Conservation (phyloP, 768 basidiomycete genomes). For the Hygrophorus russula region DNA sequence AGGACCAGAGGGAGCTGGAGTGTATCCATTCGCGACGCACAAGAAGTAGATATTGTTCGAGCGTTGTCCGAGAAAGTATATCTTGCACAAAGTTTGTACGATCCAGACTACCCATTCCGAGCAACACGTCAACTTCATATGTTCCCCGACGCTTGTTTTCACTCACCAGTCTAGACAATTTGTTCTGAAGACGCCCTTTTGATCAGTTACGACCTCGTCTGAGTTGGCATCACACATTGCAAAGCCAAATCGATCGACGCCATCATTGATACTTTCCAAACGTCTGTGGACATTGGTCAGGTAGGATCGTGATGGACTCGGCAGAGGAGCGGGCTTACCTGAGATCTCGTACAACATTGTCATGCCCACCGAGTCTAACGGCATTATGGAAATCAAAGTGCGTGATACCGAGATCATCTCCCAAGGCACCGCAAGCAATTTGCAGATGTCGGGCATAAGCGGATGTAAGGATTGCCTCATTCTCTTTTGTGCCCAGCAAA, state of each 20-base stretch:
- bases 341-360: constrained; percentile 69
- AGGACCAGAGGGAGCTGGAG: constrained; percentile 61
- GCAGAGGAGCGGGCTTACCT: constrained; percentile 25
- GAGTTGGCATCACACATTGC: constrained; percentile 62
- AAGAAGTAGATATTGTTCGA: constrained; percentile 76
- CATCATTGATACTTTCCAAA: constrained; percentile 43
- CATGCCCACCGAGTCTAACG: constrained; percentile 76
- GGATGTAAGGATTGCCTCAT: constrained; percentile 73
- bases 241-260: constrained; percentile 77
- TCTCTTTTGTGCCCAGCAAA: constrained; percentile 84
- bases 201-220: constrained; percentile 71
- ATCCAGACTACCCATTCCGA: constrained; percentile 55
- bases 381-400: constrained; percentile 92
- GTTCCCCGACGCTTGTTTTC: constrained; percentile 1
- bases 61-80: constrained; percentile 70
- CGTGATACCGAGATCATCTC: constrained; percentile 66
- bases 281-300: constrained; percentile 28
- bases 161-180: constrained; percentile 91
- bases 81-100: constrained; percentile 98
- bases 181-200: constrained; percentile 86
- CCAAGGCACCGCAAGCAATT: constrained; percentile 48
- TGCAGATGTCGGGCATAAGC: constrained; percentile 79
- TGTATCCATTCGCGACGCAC: constrained; percentile 69
- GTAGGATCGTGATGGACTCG: neutral
- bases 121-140: constrained; percentile 3